Evolutionary conservation across 208 protist genomes (phyloP).

Genomic region (Angomonas deanei): DNA sequence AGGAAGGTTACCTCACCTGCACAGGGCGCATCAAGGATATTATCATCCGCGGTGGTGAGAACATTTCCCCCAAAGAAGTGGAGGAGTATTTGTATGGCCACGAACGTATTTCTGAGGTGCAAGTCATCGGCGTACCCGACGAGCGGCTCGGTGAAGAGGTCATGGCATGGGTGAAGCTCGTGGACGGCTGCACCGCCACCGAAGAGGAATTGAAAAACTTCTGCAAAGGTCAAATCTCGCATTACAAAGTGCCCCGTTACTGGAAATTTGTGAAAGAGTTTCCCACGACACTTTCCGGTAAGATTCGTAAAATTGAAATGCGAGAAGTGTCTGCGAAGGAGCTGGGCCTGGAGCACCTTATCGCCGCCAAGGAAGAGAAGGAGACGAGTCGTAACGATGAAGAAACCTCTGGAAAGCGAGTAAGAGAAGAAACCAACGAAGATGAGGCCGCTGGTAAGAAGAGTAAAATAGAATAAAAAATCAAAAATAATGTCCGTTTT

Average conservation of each 20-base stretch:
- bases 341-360: neutral
- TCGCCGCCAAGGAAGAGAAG: neutral
- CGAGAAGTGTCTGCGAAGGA: neutral
- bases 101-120: neutral
- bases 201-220: neutral
- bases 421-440: neutral
- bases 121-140: neutral
- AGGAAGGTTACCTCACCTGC: neutral
- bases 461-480: too few relatives aligned
- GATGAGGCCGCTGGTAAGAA: neutral
- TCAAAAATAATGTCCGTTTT: too few relatives aligned
- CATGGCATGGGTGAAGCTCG: neutral
- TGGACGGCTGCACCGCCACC: neutral
- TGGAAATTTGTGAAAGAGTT: neutral
- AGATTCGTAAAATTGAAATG: neutral
- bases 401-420: neutral
- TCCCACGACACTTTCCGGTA: neutral
- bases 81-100: neutral
- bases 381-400: too few relatives aligned
- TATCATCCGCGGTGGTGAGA: neutral
- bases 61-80: neutral
- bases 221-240: neutral
- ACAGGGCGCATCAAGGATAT: neutral
- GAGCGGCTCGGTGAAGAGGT: neutral
- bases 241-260: neutral